Percentiles rank a stretch among this genome's conserved stretches.
Evolutionary conservation across 1,139 yeast species (phyloP).

Genomic region (Debaryomyces udenii): DNA sequence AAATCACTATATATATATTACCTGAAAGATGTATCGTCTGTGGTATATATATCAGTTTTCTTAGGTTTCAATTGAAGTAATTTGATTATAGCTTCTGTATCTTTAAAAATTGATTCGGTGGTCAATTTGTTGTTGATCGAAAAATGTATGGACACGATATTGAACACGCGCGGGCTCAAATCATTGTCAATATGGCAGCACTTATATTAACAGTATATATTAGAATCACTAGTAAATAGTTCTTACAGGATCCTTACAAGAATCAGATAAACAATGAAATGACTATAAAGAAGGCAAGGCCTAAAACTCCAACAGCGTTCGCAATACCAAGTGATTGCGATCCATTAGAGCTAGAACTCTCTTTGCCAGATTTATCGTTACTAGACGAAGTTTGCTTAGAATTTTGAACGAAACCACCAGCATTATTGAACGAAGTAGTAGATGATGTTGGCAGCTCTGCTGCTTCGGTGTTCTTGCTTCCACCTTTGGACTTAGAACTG

Average conservation of each 20-base stretch:
- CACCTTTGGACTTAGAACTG: constrained; percentile 6
- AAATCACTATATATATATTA: constrained; percentile 2
- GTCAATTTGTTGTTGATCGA: constrained; percentile 11
- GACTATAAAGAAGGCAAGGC: constrained; percentile 2
- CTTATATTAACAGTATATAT: neutral
- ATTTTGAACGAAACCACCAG: constrained; percentile 13
- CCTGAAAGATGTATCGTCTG: neutral
- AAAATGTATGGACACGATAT: constrained; percentile 8
- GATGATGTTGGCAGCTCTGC: neutral
- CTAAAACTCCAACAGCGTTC: constrained; percentile 3
- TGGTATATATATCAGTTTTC: constrained; percentile 7
- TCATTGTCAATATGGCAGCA: neutral
- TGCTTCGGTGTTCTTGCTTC: constrained; percentile 11
- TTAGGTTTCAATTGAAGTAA: constrained; percentile 5
- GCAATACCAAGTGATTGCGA: constrained; percentile 4
- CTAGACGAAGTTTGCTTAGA: constrained; percentile 7
- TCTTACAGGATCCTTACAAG: no score
- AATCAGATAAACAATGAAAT: constrained; percentile 1
- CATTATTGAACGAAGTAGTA: constrained; percentile 7
- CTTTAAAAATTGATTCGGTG: constrained; percentile 12
- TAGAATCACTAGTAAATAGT: constrained; percentile 1
- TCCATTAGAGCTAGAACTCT: constrained; percentile 6
- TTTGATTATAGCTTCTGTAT: neutral
- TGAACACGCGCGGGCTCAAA: constrained; percentile 9
- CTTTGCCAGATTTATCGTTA: constrained; percentile 2